Base-by-base conservation (phyloP, 345 rosid species). In the Diplotaxis tenuifolia region DNA sequence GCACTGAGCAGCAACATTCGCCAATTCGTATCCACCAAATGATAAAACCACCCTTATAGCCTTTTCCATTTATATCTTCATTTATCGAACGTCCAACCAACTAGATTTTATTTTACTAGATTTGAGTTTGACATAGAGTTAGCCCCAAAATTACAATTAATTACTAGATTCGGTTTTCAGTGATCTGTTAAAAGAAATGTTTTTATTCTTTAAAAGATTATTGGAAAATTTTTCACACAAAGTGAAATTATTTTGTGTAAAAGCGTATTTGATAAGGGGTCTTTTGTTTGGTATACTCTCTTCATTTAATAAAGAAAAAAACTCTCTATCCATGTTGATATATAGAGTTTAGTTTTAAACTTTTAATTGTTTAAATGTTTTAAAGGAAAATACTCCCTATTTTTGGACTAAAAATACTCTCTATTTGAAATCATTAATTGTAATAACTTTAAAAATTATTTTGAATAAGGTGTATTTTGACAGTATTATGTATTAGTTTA, bases 1-100 rank as follows among this genome's bases (percentile, higher is more conserved):
- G 80, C 76, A 77, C 62, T 50, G 76, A 76, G 20, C 20, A 71
- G 12, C 68, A 76, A 36, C 11, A 50, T 32, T 64, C 36, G 19
- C 67, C 50, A 21, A 42, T 76, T 40, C 1, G 62, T 31, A 31
- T 70, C 18, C 67, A 15, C 68, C 75, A 76, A 70, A 76, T 64
- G 61, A 36, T 65, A 70, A 63, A 56, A 31, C 10, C 57, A 21
- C 22, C 29, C 40, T 52, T 60, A 11, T 47, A 38, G 5, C 11
- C 9, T 25, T 52, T 50, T 27, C 12, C 1, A 62, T 27, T 14
- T 5, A 23, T 29, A 21, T 15, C 1, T 20, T 57, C 31, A 10
- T 57, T 71, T 42, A 31, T 61, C 7, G 12, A 58, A 59, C 12
- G 21, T 70, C 21, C 14, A 16, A 9, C 34, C 15, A 21, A 45